Evolutionary conservation across 176 grass and related monocot species (phyloP).

Genomic region (Oryza rufipogon): DNA sequence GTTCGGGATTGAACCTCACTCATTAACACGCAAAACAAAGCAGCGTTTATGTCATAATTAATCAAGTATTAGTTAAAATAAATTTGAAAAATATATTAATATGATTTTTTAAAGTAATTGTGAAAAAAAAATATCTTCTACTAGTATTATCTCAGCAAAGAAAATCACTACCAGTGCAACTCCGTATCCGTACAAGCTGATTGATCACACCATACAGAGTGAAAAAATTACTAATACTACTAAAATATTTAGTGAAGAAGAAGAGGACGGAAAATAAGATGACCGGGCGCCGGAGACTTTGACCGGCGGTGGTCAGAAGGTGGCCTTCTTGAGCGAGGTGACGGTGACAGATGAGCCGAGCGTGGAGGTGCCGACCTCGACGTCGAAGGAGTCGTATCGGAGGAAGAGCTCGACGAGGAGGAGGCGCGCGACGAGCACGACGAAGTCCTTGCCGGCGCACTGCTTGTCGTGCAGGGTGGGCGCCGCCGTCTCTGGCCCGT

Average conservation of each 20-base stretch:
- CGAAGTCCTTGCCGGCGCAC: constrained; percentile 97
- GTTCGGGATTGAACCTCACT: no score
- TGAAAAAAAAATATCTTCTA: background rate
- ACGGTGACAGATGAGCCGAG: constrained; percentile 86
- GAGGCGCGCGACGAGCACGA: constrained; percentile 87
- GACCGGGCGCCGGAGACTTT: background rate
- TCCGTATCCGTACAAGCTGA: constrained; percentile 4
- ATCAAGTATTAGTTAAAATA: no score
- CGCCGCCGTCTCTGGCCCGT: constrained; percentile 83
- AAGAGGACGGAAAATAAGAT: background rate
- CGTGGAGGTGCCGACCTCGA: constrained; percentile 70
- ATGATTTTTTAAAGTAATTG: no score
- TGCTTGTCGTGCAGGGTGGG: constrained; percentile 94
- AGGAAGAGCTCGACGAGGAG: constrained; percentile 90
- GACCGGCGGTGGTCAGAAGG: constrained; percentile 50
- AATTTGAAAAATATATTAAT: no score
- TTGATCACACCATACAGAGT: background rate
- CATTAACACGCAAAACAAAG: no score
- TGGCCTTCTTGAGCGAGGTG: constrained; percentile 93
- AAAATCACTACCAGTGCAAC: background rate
- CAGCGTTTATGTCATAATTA: no score
- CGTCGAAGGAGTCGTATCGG: constrained; percentile 93
- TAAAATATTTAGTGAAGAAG: background rate
- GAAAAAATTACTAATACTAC: background rate
- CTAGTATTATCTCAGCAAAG: constrained; percentile 30